These are phyloP conservation scores for Stachybotrys elegans DNA, from an alignment of 2,329 filamentous ascomycete species.

Conservation along the genomic window DNA sequence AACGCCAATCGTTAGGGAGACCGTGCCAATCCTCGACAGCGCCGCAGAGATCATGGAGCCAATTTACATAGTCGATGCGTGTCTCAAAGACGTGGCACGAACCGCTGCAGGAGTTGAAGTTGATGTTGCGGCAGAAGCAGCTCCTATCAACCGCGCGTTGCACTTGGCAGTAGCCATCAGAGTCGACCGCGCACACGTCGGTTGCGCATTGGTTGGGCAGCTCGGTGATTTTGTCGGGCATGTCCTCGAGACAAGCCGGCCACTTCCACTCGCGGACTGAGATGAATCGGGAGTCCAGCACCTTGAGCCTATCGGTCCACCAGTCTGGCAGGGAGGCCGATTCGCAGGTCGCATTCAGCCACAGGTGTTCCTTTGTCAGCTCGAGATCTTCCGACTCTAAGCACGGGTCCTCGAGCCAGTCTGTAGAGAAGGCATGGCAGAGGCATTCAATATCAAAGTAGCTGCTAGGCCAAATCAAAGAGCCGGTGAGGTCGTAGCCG, in stretches of 20 bases:
- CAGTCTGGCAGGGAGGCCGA: background rate
- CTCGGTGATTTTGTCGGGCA: background rate
- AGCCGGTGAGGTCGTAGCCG: conserved; percentile 4
- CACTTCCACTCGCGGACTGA: background rate
- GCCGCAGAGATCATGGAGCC: conserved; percentile 4
- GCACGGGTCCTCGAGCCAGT: background rate
- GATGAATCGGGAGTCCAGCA: background rate
- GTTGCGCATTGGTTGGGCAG: conserved; percentile 1
- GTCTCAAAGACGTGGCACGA: conserved; percentile 4
- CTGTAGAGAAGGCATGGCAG: conserved; percentile 1
- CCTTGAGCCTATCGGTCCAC: background rate
- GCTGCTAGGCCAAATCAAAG: background rate
- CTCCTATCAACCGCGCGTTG: background rate
- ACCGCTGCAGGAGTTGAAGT: background rate
- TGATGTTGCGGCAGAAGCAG: conserved; percentile 1
- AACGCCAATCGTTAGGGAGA: conserved; percentile 3
- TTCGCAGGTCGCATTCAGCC: conserved; percentile 3
- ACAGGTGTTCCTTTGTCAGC: conserved; percentile 1
- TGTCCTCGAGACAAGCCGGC: background rate
- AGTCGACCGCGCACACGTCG: background rate
- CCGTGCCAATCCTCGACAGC: conserved; percentile 4
- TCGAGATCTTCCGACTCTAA: background rate
- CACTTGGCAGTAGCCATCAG: conserved; percentile 1
- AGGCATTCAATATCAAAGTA: conserved; percentile 5
- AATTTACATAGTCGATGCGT: conserved; percentile 4